These are phyloP conservation scores for Saturnispora serradocipensis DNA, from an alignment of 805 yeast species.

Conservation along the genomic window DNA sequence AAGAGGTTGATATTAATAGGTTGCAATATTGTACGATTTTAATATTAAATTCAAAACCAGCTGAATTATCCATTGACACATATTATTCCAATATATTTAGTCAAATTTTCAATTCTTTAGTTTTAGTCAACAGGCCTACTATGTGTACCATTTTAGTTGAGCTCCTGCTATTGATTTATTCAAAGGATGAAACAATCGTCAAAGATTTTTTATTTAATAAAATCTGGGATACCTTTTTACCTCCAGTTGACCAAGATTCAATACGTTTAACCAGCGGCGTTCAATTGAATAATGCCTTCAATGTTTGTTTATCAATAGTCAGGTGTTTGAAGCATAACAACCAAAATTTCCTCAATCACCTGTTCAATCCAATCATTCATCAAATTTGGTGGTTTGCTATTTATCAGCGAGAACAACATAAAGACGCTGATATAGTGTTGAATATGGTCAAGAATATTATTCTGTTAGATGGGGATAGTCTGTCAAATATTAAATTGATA, in stretches of 20 bases:
- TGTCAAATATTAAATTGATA: constrained; percentile 10
- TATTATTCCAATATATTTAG: constrained; percentile 53
- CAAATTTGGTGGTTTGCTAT: constrained; percentile 38
- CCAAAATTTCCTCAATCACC: constrained; percentile 25
- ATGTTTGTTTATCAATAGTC: constrained; percentile 55
- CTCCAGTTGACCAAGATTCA: constrained; percentile 18
- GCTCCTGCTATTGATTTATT: constrained; percentile 43
- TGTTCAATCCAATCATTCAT: constrained; percentile 24
- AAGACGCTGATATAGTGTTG: constrained; percentile 29
- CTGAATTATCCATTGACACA: constrained; percentile 31
- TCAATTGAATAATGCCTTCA: constrained; percentile 50
- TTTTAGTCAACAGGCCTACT: constrained; percentile 51
- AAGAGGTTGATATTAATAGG: constrained; percentile 55
- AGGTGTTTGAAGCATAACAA: constrained; percentile 30
- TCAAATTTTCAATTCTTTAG: constrained; percentile 55
- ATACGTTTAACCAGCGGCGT: constrained; percentile 36
- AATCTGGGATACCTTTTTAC: constrained; percentile 39
- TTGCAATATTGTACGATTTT: constrained; percentile 60
- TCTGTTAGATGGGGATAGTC: constrained; percentile 9
- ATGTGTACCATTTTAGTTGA: constrained; percentile 48
- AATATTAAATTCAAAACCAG: constrained; percentile 53
- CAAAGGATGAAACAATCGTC: constrained; percentile 39
- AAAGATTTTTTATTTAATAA: constrained; percentile 49
- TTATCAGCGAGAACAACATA: constrained; percentile 26
- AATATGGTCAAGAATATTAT: constrained; percentile 31